These are phyloP conservation scores for Zymoseptoria crescenta DNA, from an alignment of 2,329 filamentous ascomycete species.

Conservation along the genomic window DNA sequence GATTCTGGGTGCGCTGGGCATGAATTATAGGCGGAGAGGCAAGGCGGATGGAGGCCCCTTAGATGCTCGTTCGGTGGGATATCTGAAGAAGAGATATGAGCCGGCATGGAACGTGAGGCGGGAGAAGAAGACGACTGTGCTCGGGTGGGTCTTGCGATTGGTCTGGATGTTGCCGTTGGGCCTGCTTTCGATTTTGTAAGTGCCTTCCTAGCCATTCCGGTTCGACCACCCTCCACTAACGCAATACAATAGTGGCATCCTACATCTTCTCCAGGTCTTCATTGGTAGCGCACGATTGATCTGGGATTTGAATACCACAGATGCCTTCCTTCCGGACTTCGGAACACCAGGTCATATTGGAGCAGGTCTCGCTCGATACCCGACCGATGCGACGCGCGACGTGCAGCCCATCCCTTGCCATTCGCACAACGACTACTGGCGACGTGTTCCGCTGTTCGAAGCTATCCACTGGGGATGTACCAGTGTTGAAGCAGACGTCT, in stretches of 20 bases:
- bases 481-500: slow-evolving; percentile 63
- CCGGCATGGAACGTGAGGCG: neutral
- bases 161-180: slow-evolving; percentile 5
- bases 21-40: slow-evolving; percentile 2
- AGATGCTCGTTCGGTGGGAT: neutral
- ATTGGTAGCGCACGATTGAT: slow-evolving; percentile 31
- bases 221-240: slow-evolving; percentile 3
- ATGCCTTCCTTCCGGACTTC: slow-evolving; percentile 35
- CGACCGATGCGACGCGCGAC: slow-evolving; percentile 34
- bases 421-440: slow-evolving; percentile 67
- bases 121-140: neutral
- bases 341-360: slow-evolving; percentile 31
- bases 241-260: slow-evolving; percentile 30
- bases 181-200: slow-evolving; percentile 16
- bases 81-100: neutral
- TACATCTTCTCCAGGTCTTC: slow-evolving; percentile 36
- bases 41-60: neutral
- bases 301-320: slow-evolving; percentile 27
- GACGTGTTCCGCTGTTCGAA: slow-evolving; percentile 53
- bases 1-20: slow-evolving; percentile 3
- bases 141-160: neutral
- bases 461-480: slow-evolving; percentile 53
- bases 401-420: slow-evolving; percentile 52
- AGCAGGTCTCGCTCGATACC: slow-evolving; percentile 29
- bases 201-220: neutral